A percentile compares a stretch with the other conserved stretches of the same genome.
Conservation (phyloP, 805 yeast species). For the Scheffersomyces lignosus region DNA sequence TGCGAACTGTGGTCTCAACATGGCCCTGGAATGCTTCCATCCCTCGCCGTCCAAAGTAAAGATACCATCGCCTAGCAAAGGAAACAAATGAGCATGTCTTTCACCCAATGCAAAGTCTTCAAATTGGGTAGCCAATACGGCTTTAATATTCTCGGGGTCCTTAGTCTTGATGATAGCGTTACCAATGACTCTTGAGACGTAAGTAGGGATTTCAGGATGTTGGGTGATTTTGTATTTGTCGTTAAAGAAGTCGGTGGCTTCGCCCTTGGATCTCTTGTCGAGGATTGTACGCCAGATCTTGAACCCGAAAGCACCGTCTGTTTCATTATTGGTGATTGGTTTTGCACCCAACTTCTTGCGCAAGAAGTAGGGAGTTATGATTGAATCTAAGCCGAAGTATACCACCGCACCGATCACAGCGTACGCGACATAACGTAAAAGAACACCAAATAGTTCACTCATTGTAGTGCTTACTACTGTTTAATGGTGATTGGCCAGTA, state of each 20-base stretch:
- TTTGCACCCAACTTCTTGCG: slow-evolving; percentile 5
- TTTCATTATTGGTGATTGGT: neutral
- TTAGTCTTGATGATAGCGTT: slow-evolving; percentile 22
- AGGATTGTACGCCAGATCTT: neutral
- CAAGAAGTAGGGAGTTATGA: no score
- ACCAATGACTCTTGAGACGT: slow-evolving; percentile 11
- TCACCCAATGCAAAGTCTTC: slow-evolving; percentile 40
- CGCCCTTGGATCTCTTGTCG: slow-evolving; percentile 4
- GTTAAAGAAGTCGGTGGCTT: neutral
- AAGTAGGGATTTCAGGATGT: slow-evolving; percentile 2
- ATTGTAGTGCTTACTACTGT: no score
- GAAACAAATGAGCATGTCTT: slow-evolving; percentile 37
- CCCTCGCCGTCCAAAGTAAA: slow-evolving; percentile 44
- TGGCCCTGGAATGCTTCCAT: slow-evolving; percentile 44
- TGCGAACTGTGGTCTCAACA: slow-evolving; percentile 47
- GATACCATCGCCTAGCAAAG: slow-evolving; percentile 44
- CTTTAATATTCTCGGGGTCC: slow-evolving; percentile 45
- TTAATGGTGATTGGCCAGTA: no score
- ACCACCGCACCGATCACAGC: no score
- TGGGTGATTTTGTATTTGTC: neutral
- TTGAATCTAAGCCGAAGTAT: no score
- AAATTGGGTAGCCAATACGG: slow-evolving; percentile 43
- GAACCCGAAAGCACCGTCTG: slow-evolving; percentile 4
- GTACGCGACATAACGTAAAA: no score
- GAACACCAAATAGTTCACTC: no score